These are phyloP conservation scores for Penicillium concentricum DNA, from an alignment of 2,329 filamentous ascomycete genomes.

Conservation along the genomic window DNA sequence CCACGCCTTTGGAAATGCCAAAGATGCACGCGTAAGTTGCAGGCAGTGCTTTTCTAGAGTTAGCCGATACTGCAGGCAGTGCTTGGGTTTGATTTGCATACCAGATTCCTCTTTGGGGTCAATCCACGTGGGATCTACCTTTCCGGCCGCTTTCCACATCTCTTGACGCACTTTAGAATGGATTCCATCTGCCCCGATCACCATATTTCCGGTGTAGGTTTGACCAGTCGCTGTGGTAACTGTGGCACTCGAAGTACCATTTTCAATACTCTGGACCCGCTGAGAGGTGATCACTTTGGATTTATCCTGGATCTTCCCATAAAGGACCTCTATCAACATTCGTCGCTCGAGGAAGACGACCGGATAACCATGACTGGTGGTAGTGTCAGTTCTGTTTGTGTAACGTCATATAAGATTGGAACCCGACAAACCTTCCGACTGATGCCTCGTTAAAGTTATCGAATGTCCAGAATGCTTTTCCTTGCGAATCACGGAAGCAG, in stretches of 20 bases:
- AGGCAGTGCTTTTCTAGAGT: constrained; percentile 11
- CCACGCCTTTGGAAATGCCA: constrained; percentile 20
- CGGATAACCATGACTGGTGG: constrained; percentile 22
- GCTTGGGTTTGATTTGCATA: neutral
- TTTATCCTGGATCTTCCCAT: constrained; percentile 26
- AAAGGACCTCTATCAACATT: constrained; percentile 25
- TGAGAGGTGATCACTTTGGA: constrained; percentile 18
- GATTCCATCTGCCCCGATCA: constrained; percentile 46
- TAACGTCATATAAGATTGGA: neutral
- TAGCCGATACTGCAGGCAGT: neutral
- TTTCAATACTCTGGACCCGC: constrained; percentile 9
- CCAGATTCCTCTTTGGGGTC: constrained; percentile 16
- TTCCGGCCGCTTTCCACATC: constrained; percentile 29
- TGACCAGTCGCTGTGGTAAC: constrained; percentile 15
- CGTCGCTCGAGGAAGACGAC: constrained; percentile 24
- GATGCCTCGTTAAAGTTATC: neutral
- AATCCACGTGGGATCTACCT: constrained; percentile 16
- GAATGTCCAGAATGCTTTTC: constrained; percentile 4
- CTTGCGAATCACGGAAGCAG: constrained; percentile 6
- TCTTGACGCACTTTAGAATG: constrained; percentile 39
- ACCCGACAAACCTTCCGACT: neutral
- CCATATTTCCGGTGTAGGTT: constrained; percentile 29
- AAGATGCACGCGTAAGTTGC: constrained; percentile 31
- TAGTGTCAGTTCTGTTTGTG: neutral
- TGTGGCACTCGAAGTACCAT: neutral